Evolutionary conservation across 108 stramenopile genomes (phyloP), one percentile per base, ranked within the genome.

Genomic region (Cyclotella baltica): DNA sequence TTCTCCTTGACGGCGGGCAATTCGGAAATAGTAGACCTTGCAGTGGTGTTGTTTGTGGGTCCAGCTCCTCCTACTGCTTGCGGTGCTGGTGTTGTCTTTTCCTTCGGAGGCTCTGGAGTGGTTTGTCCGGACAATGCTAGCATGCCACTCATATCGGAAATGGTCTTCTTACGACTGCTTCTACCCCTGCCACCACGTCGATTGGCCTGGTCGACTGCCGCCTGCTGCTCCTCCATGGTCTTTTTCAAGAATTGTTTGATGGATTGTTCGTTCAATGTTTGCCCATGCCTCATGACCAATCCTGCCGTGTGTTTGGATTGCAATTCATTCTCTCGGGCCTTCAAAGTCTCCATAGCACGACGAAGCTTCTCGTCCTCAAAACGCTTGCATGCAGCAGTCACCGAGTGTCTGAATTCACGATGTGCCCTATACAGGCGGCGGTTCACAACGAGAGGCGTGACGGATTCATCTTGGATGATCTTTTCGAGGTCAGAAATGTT

Each of bases 311-410:
- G 70, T 37, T 83, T 80, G 18, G 81, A 67, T 13, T 70, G 35
- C 23, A 67, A 8, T 4, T 36, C 67, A 52, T 78, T 77, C 33
- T 87, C 81, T 77, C 78, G 80, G 27, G 85, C 87, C 52, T 85
- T 58, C n/a, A 94, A 70, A 34, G 84, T 55, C 36, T 87, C 89
- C 20, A 80, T 83, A 8, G 92, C 89, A 72, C 84, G 89, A 28
- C 83, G 77, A 16, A 89, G 72, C 75, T 92, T 89, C 58, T 96
- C 89, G 53, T 92, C 91, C 67, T 96, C 95, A 67, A 93, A 96
- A 40, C 93, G 87, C 55, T 91, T 93, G 30, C 88, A 91, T 9
- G 95, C 95, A 51, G 93, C 95, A 31, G 90, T 70, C 3, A 96
- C 88, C 33, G 95, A 85, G 22, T 91, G 82, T 30, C 95, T 88